Evolutionary conservation across 2,329 filamentous ascomycete species (phyloP).

Genomic region (Trichophyton mentagrophytes): DNA sequence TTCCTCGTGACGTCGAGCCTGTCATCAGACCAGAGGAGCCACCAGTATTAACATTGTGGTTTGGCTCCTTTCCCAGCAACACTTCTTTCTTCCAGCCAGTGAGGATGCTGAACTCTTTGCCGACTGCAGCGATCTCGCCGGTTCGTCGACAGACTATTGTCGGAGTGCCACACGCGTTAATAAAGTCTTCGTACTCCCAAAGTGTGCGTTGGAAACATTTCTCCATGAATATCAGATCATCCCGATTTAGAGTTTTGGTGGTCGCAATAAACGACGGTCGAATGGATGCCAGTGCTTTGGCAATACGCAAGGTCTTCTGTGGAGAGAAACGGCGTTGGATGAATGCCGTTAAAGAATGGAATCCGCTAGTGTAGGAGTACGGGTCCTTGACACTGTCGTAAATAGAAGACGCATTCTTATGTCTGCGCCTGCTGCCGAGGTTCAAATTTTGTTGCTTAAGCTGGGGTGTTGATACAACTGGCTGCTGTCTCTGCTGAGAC

Average conservation of each 20-base stretch:
- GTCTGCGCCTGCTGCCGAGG: constrained; percentile 35
- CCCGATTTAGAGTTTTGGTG: constrained; percentile 71
- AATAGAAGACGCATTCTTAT: constrained; percentile 65
- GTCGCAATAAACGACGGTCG: constrained; percentile 88
- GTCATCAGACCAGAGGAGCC: constrained; percentile 28
- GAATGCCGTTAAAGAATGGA: constrained; percentile 74
- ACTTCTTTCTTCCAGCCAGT: constrained; percentile 91
- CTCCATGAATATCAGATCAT: constrained; percentile 94
- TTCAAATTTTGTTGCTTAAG: constrained; percentile 31
- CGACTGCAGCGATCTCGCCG: constrained; percentile 86
- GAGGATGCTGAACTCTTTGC: constrained; percentile 91
- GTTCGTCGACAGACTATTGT: constrained; percentile 85
- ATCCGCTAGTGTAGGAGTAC: constrained; percentile 80
- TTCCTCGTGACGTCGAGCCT: constrained; percentile 34
- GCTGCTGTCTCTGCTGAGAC: constrained; percentile 20
- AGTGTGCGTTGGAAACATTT: constrained; percentile 89
- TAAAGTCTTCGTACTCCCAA: constrained; percentile 86
- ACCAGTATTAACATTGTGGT: constrained; percentile 72
- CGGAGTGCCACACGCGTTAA: constrained; percentile 75
- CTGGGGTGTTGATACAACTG: constrained; percentile 32
- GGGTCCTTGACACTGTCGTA: constrained; percentile 84
- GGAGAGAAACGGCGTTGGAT: constrained; percentile 66
- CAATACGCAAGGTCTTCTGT: constrained; percentile 67
- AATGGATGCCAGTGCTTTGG: constrained; percentile 76
- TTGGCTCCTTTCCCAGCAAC: constrained; percentile 72